Base-by-base conservation (phyloP, 345 rosid genomes). In the Anastatica hierochuntica region DNA sequence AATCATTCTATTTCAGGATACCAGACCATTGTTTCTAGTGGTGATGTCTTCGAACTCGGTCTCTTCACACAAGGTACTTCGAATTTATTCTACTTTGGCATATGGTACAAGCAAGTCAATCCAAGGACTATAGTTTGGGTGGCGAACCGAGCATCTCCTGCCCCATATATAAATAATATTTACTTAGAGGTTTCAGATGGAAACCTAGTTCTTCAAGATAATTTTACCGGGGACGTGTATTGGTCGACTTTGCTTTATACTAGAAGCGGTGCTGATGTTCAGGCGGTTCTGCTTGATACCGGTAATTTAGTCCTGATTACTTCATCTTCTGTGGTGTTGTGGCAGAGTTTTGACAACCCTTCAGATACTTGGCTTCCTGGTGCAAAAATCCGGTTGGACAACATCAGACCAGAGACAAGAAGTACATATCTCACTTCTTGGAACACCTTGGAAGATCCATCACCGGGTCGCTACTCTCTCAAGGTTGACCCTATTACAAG, bases 341-440 rank as follows among this genome's bases (percentile, higher is more conserved):
- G 90, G 90, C 82, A 80, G 74, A 82, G 85, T 54, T 74, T 80
- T 53, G 85, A 85, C 20, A 30, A 70, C 52, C 95, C 81, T 5
- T 41, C 72, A 4, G 8, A 83, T 55, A 80, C 84, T 12, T 80
- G 88, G 84, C 85, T 81, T 3, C 83, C 84, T 5, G 85, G 88
- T 9, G 74, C 73, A 14, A 80, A 60, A 50, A 0, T 86, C 34
- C 69, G 74, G 30, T 49, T 49, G 13, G 47, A 70, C 66, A 77
- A 71, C 14, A 10, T 12, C 14, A 11, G 0, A 24, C 38, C 26
- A 12, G 69, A 63, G 14, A 61, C 56, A 6, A 41, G 6, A 13
- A 60, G 49, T 48, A 69, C 56, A 13, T 49, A 19, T 43, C 74
- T 85, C 23, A 60, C 71, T 31, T 82, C 80, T 3, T 82, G 83